Percentiles rank a stretch among this genome's conserved stretches.
phyloP scores from a whole-genome alignment of 768 basidiomycete genomes.

The Mycena maculata region DNA sequence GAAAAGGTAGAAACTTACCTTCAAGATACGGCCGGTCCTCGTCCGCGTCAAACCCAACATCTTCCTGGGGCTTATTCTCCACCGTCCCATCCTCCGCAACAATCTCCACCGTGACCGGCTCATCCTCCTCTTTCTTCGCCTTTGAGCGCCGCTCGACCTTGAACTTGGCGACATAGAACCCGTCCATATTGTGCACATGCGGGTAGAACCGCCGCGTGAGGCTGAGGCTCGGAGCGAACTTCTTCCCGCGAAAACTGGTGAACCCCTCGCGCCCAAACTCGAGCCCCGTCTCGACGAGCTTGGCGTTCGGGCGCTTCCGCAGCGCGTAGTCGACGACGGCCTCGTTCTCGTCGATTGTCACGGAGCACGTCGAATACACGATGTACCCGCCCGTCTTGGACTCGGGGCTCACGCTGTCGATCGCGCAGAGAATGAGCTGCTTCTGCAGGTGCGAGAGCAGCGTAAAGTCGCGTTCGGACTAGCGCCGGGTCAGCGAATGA shows the following conservation, averaged over 20 bases:
- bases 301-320: slow-evolving; percentile 91
- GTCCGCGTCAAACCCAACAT: slow-evolving; percentile 75
- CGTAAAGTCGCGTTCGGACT: slow-evolving; percentile 96
- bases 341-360: slow-evolving; percentile 98
- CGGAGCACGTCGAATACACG: slow-evolving; percentile 98
- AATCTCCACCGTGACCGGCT: slow-evolving; percentile 44
- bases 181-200: slow-evolving; percentile 99
- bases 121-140: slow-evolving; percentile 43
- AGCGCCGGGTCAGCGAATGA: slow-evolving; percentile 14
- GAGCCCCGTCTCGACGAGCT: slow-evolving; percentile 91
- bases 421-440: slow-evolving; percentile 96
- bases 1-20: slow-evolving; percentile 62
- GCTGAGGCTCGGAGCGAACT: slow-evolving; percentile 80
- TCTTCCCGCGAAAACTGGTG: slow-evolving; percentile 90
- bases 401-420: slow-evolving; percentile 92
- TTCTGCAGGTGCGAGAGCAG: slow-evolving; percentile 98
- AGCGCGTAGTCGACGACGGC: slow-evolving; percentile 98
- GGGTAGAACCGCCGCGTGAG: slow-evolving; percentile 93
- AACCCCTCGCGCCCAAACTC: slow-evolving; percentile 95
- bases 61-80: slow-evolving; percentile 50
- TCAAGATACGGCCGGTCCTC: slow-evolving; percentile 84
- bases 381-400: slow-evolving; percentile 93
- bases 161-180: slow-evolving; percentile 98
- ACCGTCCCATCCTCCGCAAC: slow-evolving; percentile 46
- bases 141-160: slow-evolving; percentile 88